Conservation (phyloP, 202 grass and related monocot species). For the Saccharum hybrid region DNA sequence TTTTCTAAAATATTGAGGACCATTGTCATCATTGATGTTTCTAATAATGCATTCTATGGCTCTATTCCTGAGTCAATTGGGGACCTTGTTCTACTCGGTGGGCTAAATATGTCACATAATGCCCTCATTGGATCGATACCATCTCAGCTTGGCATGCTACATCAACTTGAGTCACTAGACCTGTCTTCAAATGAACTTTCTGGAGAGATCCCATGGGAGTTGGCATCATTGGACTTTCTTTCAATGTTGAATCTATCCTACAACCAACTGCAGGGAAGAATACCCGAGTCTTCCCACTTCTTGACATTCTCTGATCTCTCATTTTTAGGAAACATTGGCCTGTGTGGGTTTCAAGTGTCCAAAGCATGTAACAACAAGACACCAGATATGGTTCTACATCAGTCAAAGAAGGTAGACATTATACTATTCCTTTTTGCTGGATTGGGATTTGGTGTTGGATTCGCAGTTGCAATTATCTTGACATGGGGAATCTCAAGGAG, state of each 20-base stretch:
- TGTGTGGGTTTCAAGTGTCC: conserved; percentile 54
- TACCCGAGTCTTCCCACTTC: conserved; percentile 57
- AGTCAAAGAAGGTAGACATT: not conserved
- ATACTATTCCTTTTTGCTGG: conserved; percentile 51
- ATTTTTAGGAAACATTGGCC: conserved; percentile 47
- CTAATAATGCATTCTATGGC: conserved; percentile 45
- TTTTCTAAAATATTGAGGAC: conserved; percentile 44
- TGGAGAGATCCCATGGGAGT: conserved; percentile 8
- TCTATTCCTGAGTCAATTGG: conserved; percentile 36
- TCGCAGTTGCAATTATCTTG: conserved; percentile 31
- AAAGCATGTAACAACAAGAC: conserved; percentile 20
- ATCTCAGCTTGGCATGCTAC: conserved; percentile 18
- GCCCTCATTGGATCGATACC: conserved; percentile 31
- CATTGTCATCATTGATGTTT: conserved; percentile 50
- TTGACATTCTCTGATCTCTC: conserved; percentile 47
- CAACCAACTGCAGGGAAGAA: conserved; percentile 51
- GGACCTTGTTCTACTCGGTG: conserved; percentile 8
- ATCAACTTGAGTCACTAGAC: conserved; percentile 53
- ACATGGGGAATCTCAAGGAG: not conserved
- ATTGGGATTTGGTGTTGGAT: conserved; percentile 50
- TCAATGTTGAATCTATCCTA: conserved; percentile 51
- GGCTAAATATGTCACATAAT: conserved; percentile 36
- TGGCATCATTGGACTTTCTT: conserved; percentile 49
- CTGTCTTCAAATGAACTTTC: conserved; percentile 50
- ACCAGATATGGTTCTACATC: not conserved